Evolutionary conservation across 2,329 filamentous ascomycete genomes (phyloP).

Genomic region (Diaporthe ilicicola): DNA sequence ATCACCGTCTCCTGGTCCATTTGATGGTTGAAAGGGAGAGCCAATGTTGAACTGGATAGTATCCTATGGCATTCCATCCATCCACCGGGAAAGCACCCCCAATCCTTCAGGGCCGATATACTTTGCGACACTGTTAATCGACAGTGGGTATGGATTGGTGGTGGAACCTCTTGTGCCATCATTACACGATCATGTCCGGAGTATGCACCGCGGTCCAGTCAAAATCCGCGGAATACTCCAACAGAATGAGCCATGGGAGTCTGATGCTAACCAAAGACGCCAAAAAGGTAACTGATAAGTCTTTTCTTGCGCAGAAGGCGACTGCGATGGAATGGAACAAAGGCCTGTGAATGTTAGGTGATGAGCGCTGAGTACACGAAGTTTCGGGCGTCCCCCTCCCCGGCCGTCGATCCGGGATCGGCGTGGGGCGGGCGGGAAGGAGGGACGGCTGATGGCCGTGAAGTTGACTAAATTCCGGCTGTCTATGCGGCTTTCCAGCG

Average conservation of each 20-base stretch:
- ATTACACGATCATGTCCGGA: neutral
- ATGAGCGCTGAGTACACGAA: neutral
- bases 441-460: slow-evolving; percentile 1
- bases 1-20: neutral
- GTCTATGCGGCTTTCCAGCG: neutral
- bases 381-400: neutral
- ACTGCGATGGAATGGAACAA: neutral
- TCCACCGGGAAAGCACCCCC: neutral
- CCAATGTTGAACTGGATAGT: neutral
- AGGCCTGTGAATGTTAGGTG: neutral
- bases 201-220: neutral
- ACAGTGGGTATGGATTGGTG: neutral
- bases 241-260: neutral
- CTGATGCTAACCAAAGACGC: neutral
- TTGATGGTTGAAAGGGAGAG: neutral
- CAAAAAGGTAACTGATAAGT: neutral
- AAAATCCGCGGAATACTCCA: neutral
- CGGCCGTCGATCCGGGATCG: slow-evolving; percentile 9
- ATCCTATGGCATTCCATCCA: neutral
- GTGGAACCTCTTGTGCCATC: neutral
- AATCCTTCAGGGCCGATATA: no score
- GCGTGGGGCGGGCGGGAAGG: neutral
- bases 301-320: neutral
- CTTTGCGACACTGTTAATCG: neutral
- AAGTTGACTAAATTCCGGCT: neutral